A percentile compares a stretch with the other conserved stretches of the same genome.
phyloP scores from a whole-genome alignment of 177 flowering plant species.

The Vitis hybrid region DNA sequence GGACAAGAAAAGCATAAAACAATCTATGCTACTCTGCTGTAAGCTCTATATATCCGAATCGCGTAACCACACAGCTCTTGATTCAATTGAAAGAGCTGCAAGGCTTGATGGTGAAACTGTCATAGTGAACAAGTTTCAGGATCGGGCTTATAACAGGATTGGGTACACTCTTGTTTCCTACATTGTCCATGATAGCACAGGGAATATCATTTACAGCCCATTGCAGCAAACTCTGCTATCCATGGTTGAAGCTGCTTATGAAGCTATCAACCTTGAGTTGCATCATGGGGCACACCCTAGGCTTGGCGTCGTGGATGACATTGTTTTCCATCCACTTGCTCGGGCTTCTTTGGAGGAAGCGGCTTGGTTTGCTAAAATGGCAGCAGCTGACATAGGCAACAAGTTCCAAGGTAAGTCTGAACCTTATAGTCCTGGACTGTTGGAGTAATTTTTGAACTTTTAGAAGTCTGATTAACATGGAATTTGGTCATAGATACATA shows the following conservation, averaged over 20 bases:
- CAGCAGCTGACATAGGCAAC: constrained; percentile 58
- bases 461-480: too few relatives aligned
- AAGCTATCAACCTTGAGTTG: constrained; percentile 49
- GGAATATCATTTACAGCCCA: constrained; percentile 48
- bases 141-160: constrained; percentile 52
- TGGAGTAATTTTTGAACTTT: background rate
- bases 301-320: constrained; percentile 74
- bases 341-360: constrained; percentile 65
- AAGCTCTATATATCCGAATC: constrained; percentile 71
- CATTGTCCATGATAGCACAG: constrained; percentile 39
- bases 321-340: constrained; percentile 65
- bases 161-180: constrained; percentile 63
- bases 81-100: constrained; percentile 59
- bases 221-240: constrained; percentile 54
- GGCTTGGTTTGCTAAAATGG: constrained; percentile 67
- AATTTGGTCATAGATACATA: too few relatives aligned
- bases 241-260: constrained; percentile 61
- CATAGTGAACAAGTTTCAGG: constrained; percentile 60
- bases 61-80: constrained; percentile 49
- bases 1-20: constrained; percentile 31
- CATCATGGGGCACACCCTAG: constrained; percentile 76
- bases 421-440: background rate
- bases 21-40: constrained; percentile 56
- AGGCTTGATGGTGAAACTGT: constrained; percentile 38
- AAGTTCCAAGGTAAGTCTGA: constrained; percentile 49